Evolutionary conservation across 371 early-diverging fungal species (phyloP).

Genomic region (Apophysomyces trapeziformis): DNA sequence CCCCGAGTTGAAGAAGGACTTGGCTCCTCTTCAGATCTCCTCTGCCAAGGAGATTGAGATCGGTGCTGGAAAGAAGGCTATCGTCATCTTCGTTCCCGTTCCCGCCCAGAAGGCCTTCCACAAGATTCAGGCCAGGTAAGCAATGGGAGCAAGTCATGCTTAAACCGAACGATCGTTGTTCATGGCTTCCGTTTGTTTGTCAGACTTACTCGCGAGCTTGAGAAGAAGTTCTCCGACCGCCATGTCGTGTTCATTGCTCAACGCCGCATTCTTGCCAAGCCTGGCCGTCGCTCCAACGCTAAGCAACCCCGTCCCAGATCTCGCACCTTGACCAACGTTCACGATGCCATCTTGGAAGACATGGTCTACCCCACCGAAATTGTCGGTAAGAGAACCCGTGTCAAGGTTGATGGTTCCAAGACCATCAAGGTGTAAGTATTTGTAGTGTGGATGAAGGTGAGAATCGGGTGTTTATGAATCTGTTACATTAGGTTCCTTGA

Average conservation of each 20-base stretch:
- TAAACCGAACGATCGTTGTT: no score
- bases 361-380: constrained; percentile 98
- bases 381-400: constrained; percentile 95
- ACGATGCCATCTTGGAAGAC: constrained; percentile 96
- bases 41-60: constrained; percentile 97
- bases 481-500: constrained; percentile 78
- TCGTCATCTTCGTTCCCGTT: constrained; percentile 96
- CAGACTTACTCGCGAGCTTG: constrained; percentile 94
- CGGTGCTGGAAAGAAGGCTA: constrained; percentile 94
- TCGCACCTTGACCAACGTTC: constrained; percentile 96
- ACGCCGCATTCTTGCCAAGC: constrained; percentile 94
- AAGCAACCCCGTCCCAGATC: constrained; percentile 94
- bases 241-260: constrained; percentile 94
- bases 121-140: constrained; percentile 88
- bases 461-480: neutral
- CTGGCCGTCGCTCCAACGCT: constrained; percentile 83
- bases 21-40: constrained; percentile 91
- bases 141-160: no score
- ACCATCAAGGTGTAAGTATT: constrained; percentile 86
- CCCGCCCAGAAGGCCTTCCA: constrained; percentile 91
- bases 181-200: neutral
- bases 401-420: constrained; percentile 93
- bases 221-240: constrained; percentile 99
- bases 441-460: neutral
- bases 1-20: constrained; percentile 94